Base-by-base conservation (phyloP, 305 asterid genomes). In the Fraxinus latifolia region DNA sequence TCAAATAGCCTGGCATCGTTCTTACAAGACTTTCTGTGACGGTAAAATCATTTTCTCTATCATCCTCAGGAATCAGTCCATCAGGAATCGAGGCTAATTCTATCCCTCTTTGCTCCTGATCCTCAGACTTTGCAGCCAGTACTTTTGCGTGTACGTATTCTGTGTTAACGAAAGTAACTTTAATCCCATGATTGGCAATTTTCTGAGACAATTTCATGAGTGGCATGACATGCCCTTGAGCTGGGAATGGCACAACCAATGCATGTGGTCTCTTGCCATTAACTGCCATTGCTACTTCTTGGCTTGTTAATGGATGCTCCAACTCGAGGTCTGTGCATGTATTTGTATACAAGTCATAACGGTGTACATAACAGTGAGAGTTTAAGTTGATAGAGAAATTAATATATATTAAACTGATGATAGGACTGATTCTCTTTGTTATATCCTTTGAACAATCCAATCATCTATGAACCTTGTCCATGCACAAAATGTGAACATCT, bases 161-260 rank as follows among this genome's bases (percentile, higher is more conserved):
- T 19, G 85, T 85, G 90, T 90, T 91, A n/a, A 88, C 91, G 34
- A 89, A 85, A 0, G 92, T 90, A 6, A 91, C 91, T 76, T 88
- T 90, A 58, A 88, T 83, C 14, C 92, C 92, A 0, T 55, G 83
- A 15, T 80, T 78, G 60, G 89, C 91, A 47, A 91, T 77, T 75
- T 78, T 72, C 39, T 79, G 81, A 0, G 86, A 83, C 12, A 90
- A 76, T 23, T 90, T 87, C 85, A 89, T 67, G 79, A 91, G 85
- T 4, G 95, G 90, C 82, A 42, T 83, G 1, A 90, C 92, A 55
- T 91, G 95, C 31, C 91, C 95, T 81, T 91, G 95, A 27, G 89
- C 90, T 0, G 93, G 95, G 73, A 72, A 86, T 8, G 93, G 90
- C n/a, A 91, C 88, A 0, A 67, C 91, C 44, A 89, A 4, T 42